Evolutionary conservation across 2,329 filamentous ascomycete species (phyloP).

Genomic region (Pseudocercospora cruenta): DNA sequence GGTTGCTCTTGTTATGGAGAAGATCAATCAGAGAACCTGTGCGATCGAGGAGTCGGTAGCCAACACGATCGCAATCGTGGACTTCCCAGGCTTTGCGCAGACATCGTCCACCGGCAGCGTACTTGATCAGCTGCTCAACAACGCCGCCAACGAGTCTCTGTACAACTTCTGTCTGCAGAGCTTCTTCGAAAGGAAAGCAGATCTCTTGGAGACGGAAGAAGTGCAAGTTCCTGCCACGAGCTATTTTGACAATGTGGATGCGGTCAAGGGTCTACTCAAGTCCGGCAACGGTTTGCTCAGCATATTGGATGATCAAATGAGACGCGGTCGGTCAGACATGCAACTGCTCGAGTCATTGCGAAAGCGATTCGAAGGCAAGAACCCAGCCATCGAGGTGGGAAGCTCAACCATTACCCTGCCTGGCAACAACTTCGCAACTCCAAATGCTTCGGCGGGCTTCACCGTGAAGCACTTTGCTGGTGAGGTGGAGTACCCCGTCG

Average conservation of each 20-base stretch:
- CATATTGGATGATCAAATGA: constrained; percentile 94
- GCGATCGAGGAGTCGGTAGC: constrained; percentile 83
- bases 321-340: constrained; percentile 82
- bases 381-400: constrained; percentile 81
- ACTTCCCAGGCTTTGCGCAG: constrained; percentile 94
- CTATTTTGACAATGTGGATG: constrained; percentile 97
- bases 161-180: constrained; percentile 93
- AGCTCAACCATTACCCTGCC: constrained; percentile 75
- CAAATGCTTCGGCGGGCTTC: constrained; percentile 79
- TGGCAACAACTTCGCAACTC: constrained; percentile 86
- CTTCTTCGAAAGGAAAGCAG: constrained; percentile 93
- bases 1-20: constrained; percentile 91
- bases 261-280: constrained; percentile 88
- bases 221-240: constrained; percentile 87
- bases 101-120: constrained; percentile 79
- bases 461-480: constrained; percentile 94
- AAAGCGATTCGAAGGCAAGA: constrained; percentile 93
- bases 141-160: constrained; percentile 86
- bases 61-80: constrained; percentile 92
- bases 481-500: constrained; percentile 90
- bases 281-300: constrained; percentile 88
- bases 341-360: constrained; percentile 89
- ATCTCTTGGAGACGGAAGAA: constrained; percentile 92
- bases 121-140: constrained; percentile 91
- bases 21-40: constrained; percentile 85